These are phyloP conservation scores for Beta macrorhiza DNA, from an alignment of 179 eudicot genomes.

Conservation along the genomic window DNA sequence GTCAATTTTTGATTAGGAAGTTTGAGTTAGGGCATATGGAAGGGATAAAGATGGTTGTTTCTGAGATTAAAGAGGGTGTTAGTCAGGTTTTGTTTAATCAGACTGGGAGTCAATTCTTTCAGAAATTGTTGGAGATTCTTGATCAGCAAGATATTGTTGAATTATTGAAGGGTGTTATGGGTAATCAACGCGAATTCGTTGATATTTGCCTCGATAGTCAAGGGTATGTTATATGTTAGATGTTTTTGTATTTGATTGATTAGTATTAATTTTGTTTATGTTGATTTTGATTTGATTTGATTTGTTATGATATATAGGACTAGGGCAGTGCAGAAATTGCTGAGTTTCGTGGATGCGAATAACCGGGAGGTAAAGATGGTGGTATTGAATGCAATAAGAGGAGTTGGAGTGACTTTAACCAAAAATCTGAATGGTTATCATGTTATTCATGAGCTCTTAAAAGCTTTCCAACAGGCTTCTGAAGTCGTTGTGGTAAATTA, in stretches of 20 bases:
- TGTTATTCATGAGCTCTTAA: background rate
- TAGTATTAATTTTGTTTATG: background rate
- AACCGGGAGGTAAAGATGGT: background rate
- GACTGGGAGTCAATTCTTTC: constrained; percentile 35
- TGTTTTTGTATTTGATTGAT: background rate
- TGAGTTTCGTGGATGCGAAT: constrained; percentile 11
- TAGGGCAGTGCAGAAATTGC: constrained; percentile 42
- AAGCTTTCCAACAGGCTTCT: background rate
- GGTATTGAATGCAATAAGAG: background rate
- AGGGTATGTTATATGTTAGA: constrained; percentile 37
- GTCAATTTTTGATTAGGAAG: constrained; percentile 32
- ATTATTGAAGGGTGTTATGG: constrained; percentile 27
- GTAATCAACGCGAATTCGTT: constrained; percentile 17
- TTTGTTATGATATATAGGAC: constrained; percentile 33
- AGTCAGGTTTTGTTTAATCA: constrained; percentile 31
- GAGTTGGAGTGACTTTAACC: background rate
- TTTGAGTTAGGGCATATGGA: constrained; percentile 29
- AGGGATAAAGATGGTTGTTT: constrained; percentile 35
- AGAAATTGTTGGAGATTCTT: constrained; percentile 35
- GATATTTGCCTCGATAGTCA: constrained; percentile 38
- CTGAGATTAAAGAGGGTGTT: constrained; percentile 37
- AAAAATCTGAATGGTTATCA: constrained; percentile 26
- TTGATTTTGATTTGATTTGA: background rate
- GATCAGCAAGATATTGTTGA: constrained; percentile 32
- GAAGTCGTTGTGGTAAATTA: constrained; percentile 28